Conservation (phyloP, 345 rosid genomes). For the Eucalyptus albens region DNA sequence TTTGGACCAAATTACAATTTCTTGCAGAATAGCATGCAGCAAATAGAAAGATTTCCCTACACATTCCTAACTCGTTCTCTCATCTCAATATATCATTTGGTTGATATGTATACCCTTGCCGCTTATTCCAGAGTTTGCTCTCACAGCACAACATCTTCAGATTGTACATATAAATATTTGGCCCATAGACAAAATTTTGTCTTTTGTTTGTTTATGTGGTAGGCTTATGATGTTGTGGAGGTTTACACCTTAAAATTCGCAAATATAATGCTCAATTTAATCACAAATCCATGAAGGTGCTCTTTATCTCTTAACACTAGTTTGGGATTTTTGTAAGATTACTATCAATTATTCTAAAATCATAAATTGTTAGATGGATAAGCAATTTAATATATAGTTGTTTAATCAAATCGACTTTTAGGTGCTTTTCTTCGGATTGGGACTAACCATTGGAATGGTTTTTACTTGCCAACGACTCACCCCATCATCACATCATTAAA, state of each 20-base stretch:
- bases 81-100: neutral
- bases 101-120: neutral
- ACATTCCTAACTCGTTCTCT: neutral
- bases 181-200: neutral
- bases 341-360: neutral
- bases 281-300: neutral
- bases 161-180: neutral
- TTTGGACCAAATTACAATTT: neutral
- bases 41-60: neutral
- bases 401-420: neutral
- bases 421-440: neutral
- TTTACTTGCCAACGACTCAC: neutral
- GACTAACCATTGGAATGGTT: neutral
- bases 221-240: neutral
- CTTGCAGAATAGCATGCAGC: neutral
- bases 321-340: too few relatives aligned
- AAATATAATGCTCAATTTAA: neutral
- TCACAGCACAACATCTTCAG: neutral
- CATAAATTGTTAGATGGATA: neutral
- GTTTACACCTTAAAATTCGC: neutral
- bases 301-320: neutral
- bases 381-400: too few relatives aligned
- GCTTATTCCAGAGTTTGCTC: neutral
- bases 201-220: neutral
- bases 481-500: neutral